Evolutionary conservation across 2,329 filamentous ascomycete species (phyloP).

Genomic region (Pezizomycotina sp.): DNA sequence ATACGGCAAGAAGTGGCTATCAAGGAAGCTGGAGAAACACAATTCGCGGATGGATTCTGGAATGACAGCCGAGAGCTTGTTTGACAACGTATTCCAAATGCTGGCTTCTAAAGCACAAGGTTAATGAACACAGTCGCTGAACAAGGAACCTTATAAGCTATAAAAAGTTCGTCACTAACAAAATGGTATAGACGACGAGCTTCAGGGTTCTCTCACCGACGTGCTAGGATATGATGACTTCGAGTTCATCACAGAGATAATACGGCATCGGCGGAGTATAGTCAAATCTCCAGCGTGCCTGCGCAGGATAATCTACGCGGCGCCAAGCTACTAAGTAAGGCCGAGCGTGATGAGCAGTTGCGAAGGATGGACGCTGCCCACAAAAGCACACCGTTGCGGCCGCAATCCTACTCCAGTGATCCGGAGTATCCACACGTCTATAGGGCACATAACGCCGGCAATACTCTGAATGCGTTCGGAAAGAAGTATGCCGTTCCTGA

Average conservation of each 20-base stretch:
- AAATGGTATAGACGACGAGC: slow-evolving; percentile 65
- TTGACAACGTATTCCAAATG: slow-evolving; percentile 16
- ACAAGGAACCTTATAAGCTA: too few species aligned
- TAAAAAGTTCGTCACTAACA: too few species aligned
- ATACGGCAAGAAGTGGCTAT: slow-evolving; percentile 17
- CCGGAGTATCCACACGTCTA: slow-evolving; percentile 88
- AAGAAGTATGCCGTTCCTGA: slow-evolving; percentile 67
- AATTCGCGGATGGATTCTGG: slow-evolving; percentile 11
- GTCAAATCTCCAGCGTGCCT: slow-evolving; percentile 32
- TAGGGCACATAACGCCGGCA: slow-evolving; percentile 64
- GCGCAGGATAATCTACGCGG: slow-evolving; percentile 22
- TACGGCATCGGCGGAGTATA: slow-evolving; percentile 57
- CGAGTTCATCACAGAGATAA: slow-evolving; percentile 82
- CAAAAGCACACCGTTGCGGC: slow-evolving; percentile 56
- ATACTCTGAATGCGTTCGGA: slow-evolving; percentile 63
- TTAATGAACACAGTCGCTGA: too few species aligned
- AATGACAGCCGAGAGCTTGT: slow-evolving; percentile 13
- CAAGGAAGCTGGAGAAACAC: slow-evolving; percentile 12
- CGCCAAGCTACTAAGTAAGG: slow-evolving; percentile 48
- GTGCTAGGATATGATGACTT: slow-evolving; percentile 85
- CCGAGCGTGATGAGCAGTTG: slow-evolving; percentile 64
- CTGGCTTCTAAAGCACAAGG: slow-evolving; percentile 15
- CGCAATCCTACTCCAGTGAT: slow-evolving; percentile 52
- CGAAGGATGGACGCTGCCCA: slow-evolving; percentile 63
- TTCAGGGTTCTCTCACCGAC: slow-evolving; percentile 82